These are phyloP conservation scores for Diplocarpon mali DNA, from an alignment of 2,329 filamentous ascomycete genomes.

Conservation along the genomic window DNA sequence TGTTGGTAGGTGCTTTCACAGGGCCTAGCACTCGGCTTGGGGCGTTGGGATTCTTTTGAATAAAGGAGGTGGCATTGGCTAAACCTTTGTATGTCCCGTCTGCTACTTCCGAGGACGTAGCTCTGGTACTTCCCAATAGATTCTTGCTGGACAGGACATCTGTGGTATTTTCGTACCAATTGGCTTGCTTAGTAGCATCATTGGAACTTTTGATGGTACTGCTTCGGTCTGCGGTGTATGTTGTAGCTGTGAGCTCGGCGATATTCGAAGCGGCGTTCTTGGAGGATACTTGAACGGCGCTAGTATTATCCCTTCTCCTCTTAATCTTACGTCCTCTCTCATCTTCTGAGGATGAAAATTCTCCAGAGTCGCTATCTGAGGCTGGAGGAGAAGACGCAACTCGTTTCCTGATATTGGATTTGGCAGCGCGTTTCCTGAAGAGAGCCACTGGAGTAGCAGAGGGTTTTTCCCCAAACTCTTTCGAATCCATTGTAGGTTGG, in stretches of 20 bases:
- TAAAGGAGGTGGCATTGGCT: slow-evolving; percentile 59
- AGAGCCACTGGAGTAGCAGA: slow-evolving; percentile 40
- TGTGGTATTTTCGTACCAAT: slow-evolving; percentile 68
- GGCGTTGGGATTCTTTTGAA: slow-evolving; percentile 71
- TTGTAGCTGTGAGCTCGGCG: slow-evolving; percentile 38
- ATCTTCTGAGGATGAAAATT: slow-evolving; percentile 64
- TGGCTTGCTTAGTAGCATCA: slow-evolving; percentile 79
- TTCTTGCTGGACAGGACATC: slow-evolving; percentile 34
- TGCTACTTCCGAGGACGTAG: slow-evolving; percentile 27
- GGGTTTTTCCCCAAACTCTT: slow-evolving; percentile 1
- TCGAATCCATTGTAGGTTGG: slow-evolving; percentile 3
- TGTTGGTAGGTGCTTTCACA: slow-evolving; percentile 77
- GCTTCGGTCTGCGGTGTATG: slow-evolving; percentile 50
- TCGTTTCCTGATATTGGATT: slow-evolving; percentile 70
- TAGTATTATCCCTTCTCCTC: slow-evolving; percentile 58
- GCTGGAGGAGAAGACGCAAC: slow-evolving; percentile 66
- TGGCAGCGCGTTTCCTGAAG: slow-evolving; percentile 79
- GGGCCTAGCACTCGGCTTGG: slow-evolving; percentile 65
- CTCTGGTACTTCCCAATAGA: slow-evolving; percentile 46
- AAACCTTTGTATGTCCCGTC: slow-evolving; percentile 70
- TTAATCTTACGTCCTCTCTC: slow-evolving; percentile 70
- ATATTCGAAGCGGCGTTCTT: slow-evolving; percentile 31
- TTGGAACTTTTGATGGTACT: slow-evolving; percentile 56
- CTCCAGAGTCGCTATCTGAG: slow-evolving; percentile 44
- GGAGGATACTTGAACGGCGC: slow-evolving; percentile 55